Conservation (phyloP, 2,329 filamentous ascomycete genomes). For the Alternaria triticina region DNA sequence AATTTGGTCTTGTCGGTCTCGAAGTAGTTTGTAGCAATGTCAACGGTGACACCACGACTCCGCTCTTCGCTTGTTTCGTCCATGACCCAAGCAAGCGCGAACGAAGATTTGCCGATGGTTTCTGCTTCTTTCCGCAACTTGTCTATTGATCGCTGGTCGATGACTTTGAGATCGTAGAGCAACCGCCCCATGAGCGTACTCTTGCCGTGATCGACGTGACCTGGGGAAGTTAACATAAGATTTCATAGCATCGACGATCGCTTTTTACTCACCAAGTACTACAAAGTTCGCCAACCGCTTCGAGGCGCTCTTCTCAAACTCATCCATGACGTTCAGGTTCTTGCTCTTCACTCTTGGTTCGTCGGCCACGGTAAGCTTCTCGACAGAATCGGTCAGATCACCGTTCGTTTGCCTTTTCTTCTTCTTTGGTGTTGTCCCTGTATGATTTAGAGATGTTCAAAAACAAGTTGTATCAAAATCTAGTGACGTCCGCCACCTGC, state of each 20-base stretch:
- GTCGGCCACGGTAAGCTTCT: conserved; percentile 54
- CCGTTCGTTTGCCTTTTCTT: conserved; percentile 24
- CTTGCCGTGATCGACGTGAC: conserved; percentile 97
- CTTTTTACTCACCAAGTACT: conserved; percentile 73
- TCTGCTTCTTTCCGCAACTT: conserved; percentile 89
- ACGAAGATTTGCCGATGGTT: conserved; percentile 90
- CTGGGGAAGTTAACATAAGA: conserved; percentile 51
- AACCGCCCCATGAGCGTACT: conserved; percentile 97
- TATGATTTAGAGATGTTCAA: conserved; percentile 29
- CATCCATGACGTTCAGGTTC: conserved; percentile 82
- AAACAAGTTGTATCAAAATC: conserved; percentile 15
- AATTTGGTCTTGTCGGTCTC: conserved; percentile 86
- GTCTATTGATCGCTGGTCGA: conserved; percentile 87
- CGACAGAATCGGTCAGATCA: conserved; percentile 55
- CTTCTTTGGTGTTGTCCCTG: conserved; percentile 39
- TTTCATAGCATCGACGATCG: background rate
- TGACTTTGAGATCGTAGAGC: conserved; percentile 83
- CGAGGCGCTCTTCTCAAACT: conserved; percentile 74
- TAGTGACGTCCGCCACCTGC: conserved; percentile 46
- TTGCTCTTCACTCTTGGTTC: conserved; percentile 69
- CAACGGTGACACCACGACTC: conserved; percentile 89
- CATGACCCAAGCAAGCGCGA: conserved; percentile 95
- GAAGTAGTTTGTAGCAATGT: conserved; percentile 94
- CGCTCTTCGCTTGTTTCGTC: conserved; percentile 92
- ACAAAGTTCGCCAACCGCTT: conserved; percentile 91